A percentile compares a stretch with the other conserved stretches of the same genome.
These are phyloP conservation scores for Suillus tomentosus DNA, from an alignment of 768 basidiomycete species.

Conservation along the genomic window DNA sequence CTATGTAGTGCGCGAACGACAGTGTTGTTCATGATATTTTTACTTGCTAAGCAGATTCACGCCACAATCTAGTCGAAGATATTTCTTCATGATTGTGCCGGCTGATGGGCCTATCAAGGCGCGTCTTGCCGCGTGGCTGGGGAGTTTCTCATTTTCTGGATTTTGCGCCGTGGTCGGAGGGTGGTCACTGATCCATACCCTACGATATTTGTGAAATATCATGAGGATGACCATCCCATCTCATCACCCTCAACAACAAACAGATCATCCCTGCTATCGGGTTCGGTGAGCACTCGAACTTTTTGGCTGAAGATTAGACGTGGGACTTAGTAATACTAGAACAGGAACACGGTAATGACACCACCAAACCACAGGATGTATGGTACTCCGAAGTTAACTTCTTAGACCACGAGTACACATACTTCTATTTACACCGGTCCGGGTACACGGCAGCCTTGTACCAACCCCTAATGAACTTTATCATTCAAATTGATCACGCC, in stretches of 20 bases:
- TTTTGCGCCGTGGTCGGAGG: background rate
- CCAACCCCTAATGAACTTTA: background rate
- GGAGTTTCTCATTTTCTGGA: background rate
- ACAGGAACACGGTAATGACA: too few species aligned
- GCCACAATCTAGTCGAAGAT: background rate
- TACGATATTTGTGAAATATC: background rate
- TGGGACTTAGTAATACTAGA: too few species aligned
- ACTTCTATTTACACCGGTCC: background rate
- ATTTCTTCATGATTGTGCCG: background rate
- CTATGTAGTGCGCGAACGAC: too few species aligned
- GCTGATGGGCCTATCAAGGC: background rate
- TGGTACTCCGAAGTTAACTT: background rate
- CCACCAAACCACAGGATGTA: background rate
- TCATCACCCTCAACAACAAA: too few species aligned
- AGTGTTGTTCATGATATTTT: background rate
- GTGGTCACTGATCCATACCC: background rate
- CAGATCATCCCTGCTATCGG: too few species aligned
- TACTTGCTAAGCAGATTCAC: too few species aligned
- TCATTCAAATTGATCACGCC: background rate
- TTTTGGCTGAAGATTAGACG: too few species aligned
- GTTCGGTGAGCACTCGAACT: too few species aligned
- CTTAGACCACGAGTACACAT: background rate
- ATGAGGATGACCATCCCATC: too few species aligned
- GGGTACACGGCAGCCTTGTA: background rate
- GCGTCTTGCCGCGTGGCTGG: background rate